Percentiles rank a stretch among this genome's conserved stretches.
Conservation (phyloP, 805 yeast species). For the Kodamaea kaohsiungensis region DNA sequence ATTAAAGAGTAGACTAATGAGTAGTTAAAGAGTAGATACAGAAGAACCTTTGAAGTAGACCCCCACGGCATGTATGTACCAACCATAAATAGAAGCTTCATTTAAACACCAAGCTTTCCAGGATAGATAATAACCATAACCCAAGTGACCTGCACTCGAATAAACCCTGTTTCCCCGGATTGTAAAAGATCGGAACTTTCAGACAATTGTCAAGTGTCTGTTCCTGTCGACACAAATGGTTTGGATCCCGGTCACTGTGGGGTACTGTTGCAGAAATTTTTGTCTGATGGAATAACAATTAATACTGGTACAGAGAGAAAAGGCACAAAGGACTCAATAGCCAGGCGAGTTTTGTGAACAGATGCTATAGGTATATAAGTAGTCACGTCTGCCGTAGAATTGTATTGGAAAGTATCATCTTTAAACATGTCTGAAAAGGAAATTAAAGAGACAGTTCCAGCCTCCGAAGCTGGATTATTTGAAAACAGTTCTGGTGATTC, state of each 20-base stretch:
- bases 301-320: background rate
- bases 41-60: background rate
- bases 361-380: background rate
- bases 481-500: slow-evolving; percentile 8
- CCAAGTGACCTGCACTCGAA: background rate
- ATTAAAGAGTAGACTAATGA: no score
- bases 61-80: no score
- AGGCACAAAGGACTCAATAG: background rate
- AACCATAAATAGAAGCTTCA: background rate
- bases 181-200: background rate
- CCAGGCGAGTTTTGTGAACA: slow-evolving; percentile 2
- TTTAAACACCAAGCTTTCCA: background rate
- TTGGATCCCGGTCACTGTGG: background rate
- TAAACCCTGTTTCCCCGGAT: slow-evolving; percentile 1
- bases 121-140: background rate
- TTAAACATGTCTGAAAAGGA: slow-evolving; percentile 4
- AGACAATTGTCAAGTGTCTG: background rate
- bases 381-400: background rate
- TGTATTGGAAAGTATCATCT: background rate
- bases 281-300: background rate
- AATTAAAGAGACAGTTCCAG: background rate
- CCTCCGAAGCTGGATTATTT: slow-evolving; percentile 7
- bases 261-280: background rate
- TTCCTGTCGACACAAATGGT: background rate
- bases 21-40: background rate